These are phyloP conservation scores for Cladosporium sp. DNA, from an alignment of 2,329 filamentous ascomycete species.

Conservation along the genomic window DNA sequence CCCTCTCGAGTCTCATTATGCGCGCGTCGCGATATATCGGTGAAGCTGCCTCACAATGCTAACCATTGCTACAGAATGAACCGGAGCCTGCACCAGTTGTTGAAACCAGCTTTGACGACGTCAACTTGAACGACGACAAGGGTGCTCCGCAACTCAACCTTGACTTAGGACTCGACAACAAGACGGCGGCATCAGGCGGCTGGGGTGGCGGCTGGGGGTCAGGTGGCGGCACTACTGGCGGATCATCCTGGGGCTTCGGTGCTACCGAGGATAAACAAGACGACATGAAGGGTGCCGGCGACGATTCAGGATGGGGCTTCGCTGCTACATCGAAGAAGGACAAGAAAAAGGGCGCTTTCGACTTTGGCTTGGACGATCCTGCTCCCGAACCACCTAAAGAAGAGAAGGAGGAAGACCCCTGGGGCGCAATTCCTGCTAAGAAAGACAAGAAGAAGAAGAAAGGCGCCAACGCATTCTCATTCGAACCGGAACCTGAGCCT, in stretches of 20 bases:
- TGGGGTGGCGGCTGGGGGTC: conserved; percentile 38
- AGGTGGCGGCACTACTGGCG: conserved; percentile 22
- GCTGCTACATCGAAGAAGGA: conserved; percentile 39
- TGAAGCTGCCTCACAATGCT: conserved; percentile 7
- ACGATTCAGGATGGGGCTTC: conserved; percentile 29
- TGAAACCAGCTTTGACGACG: conserved; percentile 48
- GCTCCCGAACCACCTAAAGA: conserved; percentile 24
- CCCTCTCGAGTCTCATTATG: conserved; percentile 14
- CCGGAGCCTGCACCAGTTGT: conserved; percentile 30
- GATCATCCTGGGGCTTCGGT: conserved; percentile 38
- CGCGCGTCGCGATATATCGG: conserved; percentile 6
- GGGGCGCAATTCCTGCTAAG: conserved; percentile 29
- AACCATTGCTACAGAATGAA: conserved; percentile 26
- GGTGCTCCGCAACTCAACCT: conserved; percentile 50
- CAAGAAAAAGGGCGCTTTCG: conserved; percentile 36
- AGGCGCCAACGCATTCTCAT: conserved; percentile 27
- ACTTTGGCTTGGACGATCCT: conserved; percentile 32
- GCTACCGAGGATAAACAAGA: conserved; percentile 30
- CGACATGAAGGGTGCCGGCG: conserved; percentile 13
- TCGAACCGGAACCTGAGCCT: conserved; percentile 21
- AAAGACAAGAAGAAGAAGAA: conserved; percentile 37
- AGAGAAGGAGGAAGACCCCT: conserved; percentile 28
- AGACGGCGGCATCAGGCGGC: conserved; percentile 33
- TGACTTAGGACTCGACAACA: conserved; percentile 41
- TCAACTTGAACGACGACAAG: conserved; percentile 47